Percentiles rank a stretch among this genome's conserved stretches.
Conservation (phyloP, 805 yeast species). For the Pichia phayaonensis region DNA sequence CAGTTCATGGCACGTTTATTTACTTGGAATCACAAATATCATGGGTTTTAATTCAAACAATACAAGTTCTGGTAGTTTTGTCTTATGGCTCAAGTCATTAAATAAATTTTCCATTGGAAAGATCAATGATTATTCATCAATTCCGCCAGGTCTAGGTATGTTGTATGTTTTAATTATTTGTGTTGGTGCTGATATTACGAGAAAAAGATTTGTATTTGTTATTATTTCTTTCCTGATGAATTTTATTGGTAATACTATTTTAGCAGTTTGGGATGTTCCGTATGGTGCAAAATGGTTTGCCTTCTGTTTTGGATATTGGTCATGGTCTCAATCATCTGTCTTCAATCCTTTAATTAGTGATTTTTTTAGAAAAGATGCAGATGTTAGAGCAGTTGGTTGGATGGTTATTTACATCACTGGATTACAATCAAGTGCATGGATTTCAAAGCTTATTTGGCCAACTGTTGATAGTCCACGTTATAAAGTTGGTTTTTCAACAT, state of each 20-base stretch:
- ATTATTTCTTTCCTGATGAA: slow-evolving; percentile 47
- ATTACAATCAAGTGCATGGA: slow-evolving; percentile 30
- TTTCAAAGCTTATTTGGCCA: slow-evolving; percentile 29
- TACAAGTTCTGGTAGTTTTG: slow-evolving; percentile 47
- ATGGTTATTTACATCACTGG: slow-evolving; percentile 49
- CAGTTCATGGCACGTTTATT: slow-evolving; percentile 53
- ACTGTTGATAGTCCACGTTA: slow-evolving; percentile 53
- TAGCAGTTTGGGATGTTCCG: slow-evolving; percentile 55
- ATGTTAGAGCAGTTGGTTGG: slow-evolving; percentile 49
- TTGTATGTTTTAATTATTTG: slow-evolving; percentile 39
- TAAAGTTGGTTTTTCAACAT: slow-evolving; percentile 44
- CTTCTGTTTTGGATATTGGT: slow-evolving; percentile 49
- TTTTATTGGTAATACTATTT: slow-evolving; percentile 43
- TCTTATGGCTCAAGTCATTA: slow-evolving; percentile 54
- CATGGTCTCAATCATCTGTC: slow-evolving; percentile 59
- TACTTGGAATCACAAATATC: slow-evolving; percentile 45
- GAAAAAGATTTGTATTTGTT: slow-evolving; percentile 49
- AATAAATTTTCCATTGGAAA: slow-evolving; percentile 35
- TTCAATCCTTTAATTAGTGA: slow-evolving; percentile 52
- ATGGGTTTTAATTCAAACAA: slow-evolving; percentile 59
- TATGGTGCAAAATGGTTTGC: slow-evolving; percentile 59
- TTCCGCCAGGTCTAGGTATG: slow-evolving; percentile 56
- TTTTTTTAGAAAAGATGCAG: slow-evolving; percentile 48
- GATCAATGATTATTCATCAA: slow-evolving; percentile 43
- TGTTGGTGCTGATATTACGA: slow-evolving; percentile 44